These are phyloP conservation scores for Hyparrhenia diplandra DNA, from an alignment of 176 grass and related monocot species.

Conservation along the genomic window DNA sequence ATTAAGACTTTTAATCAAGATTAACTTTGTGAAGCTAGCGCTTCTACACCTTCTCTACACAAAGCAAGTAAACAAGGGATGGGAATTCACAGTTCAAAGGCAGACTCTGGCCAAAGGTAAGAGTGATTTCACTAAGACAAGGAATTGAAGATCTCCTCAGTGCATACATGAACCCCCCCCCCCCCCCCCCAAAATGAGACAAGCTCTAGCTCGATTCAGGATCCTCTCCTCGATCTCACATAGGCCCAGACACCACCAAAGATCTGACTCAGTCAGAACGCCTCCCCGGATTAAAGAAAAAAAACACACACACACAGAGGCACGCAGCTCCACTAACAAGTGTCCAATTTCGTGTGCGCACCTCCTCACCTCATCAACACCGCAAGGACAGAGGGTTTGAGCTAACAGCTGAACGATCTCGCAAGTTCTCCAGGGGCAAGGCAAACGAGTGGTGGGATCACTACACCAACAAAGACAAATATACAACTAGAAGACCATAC, in stretches of 20 bases:
- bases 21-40: not conserved
- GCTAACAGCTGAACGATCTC: not conserved
- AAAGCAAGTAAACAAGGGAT: not conserved
- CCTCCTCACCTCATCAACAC: not conserved
- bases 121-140: not conserved
- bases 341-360: not conserved
- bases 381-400: not conserved
- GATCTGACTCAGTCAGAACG: not conserved
- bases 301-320: not conserved
- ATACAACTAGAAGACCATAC: not conserved
- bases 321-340: not conserved
- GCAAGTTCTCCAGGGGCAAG: not conserved
- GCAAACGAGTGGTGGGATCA: not conserved
- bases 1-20: not conserved
- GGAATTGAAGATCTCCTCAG: not conserved
- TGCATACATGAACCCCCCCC: not conserved
- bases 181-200: not conserved
- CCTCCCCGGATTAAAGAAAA: not conserved
- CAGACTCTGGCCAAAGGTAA: not conserved
- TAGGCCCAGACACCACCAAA: not conserved
- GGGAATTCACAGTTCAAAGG: not conserved
- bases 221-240: not conserved
- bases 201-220: not conserved
- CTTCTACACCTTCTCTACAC: not conserved
- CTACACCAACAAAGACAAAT: not conserved